A percentile compares a stretch with the other conserved stretches of the same genome.
phyloP scores from a whole-genome alignment of 495 filamentous ascomycete genomes.

The Aspergillus indologenus region DNA sequence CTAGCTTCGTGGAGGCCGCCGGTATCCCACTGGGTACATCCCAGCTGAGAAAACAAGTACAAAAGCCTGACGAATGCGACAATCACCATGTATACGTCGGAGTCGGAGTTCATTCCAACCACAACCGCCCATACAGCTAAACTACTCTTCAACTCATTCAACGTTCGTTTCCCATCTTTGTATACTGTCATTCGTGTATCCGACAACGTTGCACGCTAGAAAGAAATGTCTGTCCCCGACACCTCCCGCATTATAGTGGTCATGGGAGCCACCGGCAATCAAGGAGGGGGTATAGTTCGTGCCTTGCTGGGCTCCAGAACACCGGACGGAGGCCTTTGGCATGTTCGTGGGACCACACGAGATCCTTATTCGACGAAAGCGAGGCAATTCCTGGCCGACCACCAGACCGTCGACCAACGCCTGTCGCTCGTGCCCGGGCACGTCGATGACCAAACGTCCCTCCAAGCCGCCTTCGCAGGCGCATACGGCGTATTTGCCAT shows the following conservation, averaged over 20 bases:
- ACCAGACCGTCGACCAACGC: not conserved
- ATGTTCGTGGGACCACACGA: conserved; percentile 43
- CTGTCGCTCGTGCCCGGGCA: conserved; percentile 14
- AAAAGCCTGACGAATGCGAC: no score
- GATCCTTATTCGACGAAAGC: conserved; percentile 27
- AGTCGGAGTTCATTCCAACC: no score
- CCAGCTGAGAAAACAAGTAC: no score
- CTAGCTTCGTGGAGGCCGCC: no score
- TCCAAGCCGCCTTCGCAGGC: conserved; percentile 27
- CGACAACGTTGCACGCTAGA: conserved; percentile 2
- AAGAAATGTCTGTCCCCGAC: conserved; percentile 31
- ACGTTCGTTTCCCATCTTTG: no score
- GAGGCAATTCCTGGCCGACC: conserved; percentile 6
- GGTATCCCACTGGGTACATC: no score
- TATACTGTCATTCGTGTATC: no score
- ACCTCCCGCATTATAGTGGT: conserved; percentile 34
- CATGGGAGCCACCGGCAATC: conserved; percentile 26
- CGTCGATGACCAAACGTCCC: conserved; percentile 22
- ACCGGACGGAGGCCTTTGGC: conserved; percentile 24
- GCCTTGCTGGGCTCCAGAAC: conserved; percentile 22
- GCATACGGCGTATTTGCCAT: conserved; percentile 36
- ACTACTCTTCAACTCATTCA: no score
- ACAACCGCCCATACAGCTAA: no score
- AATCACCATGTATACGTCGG: no score
- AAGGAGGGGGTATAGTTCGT: conserved; percentile 31